Base-by-base conservation (phyloP, 2,329 filamentous ascomycete species). In the Colletotrichum chlorophyti region DNA sequence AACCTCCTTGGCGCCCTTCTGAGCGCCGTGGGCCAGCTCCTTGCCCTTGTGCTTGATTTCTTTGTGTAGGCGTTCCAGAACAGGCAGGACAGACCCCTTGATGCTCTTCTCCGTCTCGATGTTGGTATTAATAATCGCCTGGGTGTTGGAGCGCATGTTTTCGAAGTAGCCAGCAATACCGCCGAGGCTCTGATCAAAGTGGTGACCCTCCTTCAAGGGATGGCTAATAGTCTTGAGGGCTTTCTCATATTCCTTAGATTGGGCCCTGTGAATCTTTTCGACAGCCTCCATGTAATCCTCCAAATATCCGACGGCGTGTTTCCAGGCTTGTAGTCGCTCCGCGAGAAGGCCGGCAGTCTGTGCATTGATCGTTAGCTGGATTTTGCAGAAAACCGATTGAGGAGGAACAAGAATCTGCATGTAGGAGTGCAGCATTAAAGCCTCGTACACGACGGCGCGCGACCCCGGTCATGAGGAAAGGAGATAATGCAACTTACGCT, bases 41-140 rank as follows among this genome's bases (percentile, higher is more conserved):
- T 98, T 98, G 63, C 86, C 83, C 80, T 98, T 98, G 78, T 90
- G 88, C 83, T 98, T 99, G 81, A 99, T 95, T 74, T 98, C 95
- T 72, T 91, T 89, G 79, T 98, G 93, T 45, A 99, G 82, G 49
- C 93, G 90, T 67, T 96, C 91, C 70, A 99, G 88, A 63, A 94
- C 88, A 32, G 94, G 95, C 17, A 97, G 82, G 26, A 98, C 90
- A 12, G 88, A 88, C 59, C 88, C 89, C 76, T 94, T 96, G 65
- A 99, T 83, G 66, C 87, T 91, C 80, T 95, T 95, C 67, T 95
- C 93, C 6, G 93, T 97, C 73, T 98, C 94, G 66, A 89, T 78
- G 73, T 97, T 94, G 70, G 91, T 89, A 74, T 95, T 96, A 68
- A 93, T 86, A 68, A 98, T 84, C 41, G 89, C 91, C 83, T 96